phyloP scores from a whole-genome alignment of 2,329 filamentous ascomycete genomes.

The Cercospora beticola region DNA sequence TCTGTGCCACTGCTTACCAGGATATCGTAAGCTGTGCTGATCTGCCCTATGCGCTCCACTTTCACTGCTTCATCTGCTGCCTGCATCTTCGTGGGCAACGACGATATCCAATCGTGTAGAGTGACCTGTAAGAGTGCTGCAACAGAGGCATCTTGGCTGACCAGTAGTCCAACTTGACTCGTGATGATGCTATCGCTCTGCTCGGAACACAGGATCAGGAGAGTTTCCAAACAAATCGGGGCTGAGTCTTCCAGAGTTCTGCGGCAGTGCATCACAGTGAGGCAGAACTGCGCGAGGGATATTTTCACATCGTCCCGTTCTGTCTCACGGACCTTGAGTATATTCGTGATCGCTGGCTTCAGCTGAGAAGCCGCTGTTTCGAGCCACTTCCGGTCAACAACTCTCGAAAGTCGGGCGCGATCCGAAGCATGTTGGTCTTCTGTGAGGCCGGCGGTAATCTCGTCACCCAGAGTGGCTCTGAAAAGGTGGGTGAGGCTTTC shows the following conservation, averaged over 20 bases:
- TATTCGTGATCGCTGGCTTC: conserved; percentile 74
- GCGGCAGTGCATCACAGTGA: conserved; percentile 74
- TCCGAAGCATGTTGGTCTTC: not conserved
- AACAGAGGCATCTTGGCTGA: conserved; percentile 62
- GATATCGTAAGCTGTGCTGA: conserved; percentile 71
- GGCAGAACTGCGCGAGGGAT: conserved; percentile 68
- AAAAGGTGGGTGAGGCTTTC: conserved; percentile 28
- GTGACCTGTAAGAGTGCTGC: conserved; percentile 66
- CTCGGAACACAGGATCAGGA: conserved; percentile 65
- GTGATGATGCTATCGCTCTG: conserved; percentile 43
- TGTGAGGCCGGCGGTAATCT: not conserved
- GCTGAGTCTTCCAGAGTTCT: conserved; percentile 68
- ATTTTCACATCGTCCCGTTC: conserved; percentile 66
- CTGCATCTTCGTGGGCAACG: conserved; percentile 80
- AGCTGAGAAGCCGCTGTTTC: conserved; percentile 77
- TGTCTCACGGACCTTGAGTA: conserved; percentile 73
- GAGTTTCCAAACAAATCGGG: conserved; percentile 74
- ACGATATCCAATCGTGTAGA: conserved; percentile 77
- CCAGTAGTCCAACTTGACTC: conserved; percentile 57
- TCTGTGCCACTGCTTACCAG: conserved; percentile 63
- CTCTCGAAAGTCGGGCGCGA: conserved; percentile 12
- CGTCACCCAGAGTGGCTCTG: conserved; percentile 21
- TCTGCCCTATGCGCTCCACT: conserved; percentile 67
- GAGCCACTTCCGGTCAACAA: conserved; percentile 61
- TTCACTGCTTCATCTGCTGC: conserved; percentile 78